Base-by-base conservation (phyloP, 495 filamentous ascomycete genomes). In the Lophiotrema nucula region DNA sequence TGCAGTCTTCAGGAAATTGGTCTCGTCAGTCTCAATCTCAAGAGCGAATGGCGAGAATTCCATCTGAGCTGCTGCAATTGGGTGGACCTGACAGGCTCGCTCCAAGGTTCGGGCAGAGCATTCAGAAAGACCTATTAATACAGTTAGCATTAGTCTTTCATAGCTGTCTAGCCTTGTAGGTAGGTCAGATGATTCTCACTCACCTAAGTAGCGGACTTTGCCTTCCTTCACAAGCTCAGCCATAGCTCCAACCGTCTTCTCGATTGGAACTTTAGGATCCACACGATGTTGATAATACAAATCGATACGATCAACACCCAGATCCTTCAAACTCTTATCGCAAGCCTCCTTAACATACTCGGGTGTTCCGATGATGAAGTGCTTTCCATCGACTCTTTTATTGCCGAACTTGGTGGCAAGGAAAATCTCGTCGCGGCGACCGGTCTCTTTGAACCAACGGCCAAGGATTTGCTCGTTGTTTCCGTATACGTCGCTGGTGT, bases 231-330 rank as follows among this genome's bases (percentile, higher is more conserved):
- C 46, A n/a, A 62, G 39, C 24, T 51, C 25, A 2, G 66, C 75
- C 73, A 87, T 63, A 10, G 70, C 77, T 21, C 64, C 66, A 56
- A 87, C 76, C 42, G 77, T 86, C 67, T 83, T 81, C 71, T 90
- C 87, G 23, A 89, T 76, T 0, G 86, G 86, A 0, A 80, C 79
- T 41, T 72, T 74, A 2, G 58, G 44, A 53, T 82, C 79, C 11
- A 81, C 70, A n/a, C 79, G 77, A 60, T 87, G 84, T 27, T 74
- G 69, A 57, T 87, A 87, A 58, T 79, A 85, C 10, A 89, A 66
- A 55, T 89, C 85, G 31, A 89, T 75, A 5, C 53, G 63, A 1
- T 78, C 72, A 0, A 79, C 63, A 0, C 77, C 77, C 2, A 88
- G 74, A 0, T 79, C 65, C 43, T 73, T 67, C 37, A 88, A 66